Conservation (phyloP, 1,139 yeast species). For the Yamadazyma sp. region DNA sequence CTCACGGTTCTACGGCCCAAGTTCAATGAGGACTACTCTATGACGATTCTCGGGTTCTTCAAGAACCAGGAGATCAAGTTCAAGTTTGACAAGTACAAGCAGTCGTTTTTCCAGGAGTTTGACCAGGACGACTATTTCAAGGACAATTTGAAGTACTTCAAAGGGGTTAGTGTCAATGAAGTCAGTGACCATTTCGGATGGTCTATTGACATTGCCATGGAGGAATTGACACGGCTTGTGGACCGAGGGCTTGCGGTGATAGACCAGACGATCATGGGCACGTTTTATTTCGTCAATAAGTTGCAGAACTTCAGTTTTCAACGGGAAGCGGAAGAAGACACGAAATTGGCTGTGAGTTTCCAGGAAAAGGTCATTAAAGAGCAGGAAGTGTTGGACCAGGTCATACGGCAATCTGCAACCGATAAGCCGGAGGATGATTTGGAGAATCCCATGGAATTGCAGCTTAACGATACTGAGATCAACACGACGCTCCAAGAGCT, state of each 20-base stretch:
- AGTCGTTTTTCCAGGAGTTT: constrained; percentile 16
- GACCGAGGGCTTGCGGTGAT: constrained; percentile 57
- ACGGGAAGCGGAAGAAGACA: constrained; percentile 9
- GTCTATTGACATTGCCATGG: constrained; percentile 69
- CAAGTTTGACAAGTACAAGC: constrained; percentile 24
- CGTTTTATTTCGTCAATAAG: constrained; percentile 41
- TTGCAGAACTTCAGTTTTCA: constrained; percentile 18
- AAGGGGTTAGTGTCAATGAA: constrained; percentile 39
- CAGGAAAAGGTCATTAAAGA: constrained; percentile 5
- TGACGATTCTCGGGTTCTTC: constrained; percentile 26
- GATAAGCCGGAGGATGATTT: not conserved
- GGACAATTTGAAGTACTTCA: constrained; percentile 25
- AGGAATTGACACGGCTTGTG: constrained; percentile 64
- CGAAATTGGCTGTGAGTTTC: constrained; percentile 2
- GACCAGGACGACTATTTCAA: constrained; percentile 27
- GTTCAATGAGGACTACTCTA: constrained; percentile 21
- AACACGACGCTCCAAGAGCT: constrained; percentile 1
- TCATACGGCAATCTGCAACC: not conserved
- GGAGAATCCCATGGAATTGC: constrained; percentile 3
- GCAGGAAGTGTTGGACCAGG: constrained; percentile 4
- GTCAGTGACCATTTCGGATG: constrained; percentile 47
- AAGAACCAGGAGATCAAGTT: constrained; percentile 26
- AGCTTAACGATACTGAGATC: not conserved
- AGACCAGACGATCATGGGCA: constrained; percentile 66
- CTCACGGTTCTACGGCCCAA: constrained; percentile 31